Percentiles rank a stretch among this genome's conserved stretches.
These are phyloP conservation scores for Daldinia caldariorum DNA, from an alignment of 495 filamentous ascomycete genomes.

Conservation along the genomic window DNA sequence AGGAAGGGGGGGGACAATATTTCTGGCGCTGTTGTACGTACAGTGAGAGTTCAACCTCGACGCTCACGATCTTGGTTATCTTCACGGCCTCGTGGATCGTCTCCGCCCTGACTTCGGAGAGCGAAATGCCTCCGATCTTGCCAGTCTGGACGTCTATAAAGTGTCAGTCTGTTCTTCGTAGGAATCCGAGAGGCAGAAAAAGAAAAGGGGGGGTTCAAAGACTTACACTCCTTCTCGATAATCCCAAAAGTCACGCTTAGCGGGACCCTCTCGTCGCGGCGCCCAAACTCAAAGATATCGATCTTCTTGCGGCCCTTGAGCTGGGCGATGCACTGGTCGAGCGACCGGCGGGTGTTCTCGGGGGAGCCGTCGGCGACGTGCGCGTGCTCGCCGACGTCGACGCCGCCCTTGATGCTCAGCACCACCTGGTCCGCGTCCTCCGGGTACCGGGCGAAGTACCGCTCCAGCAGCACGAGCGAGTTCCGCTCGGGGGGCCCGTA, in stretches of 20 bases:
- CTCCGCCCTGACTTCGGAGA: slow-evolving; percentile 76
- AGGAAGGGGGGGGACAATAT: slow-evolving; percentile 41
- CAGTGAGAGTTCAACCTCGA: slow-evolving; percentile 84
- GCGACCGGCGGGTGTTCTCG: slow-evolving; percentile 67
- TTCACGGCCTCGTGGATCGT: slow-evolving; percentile 80
- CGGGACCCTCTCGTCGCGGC: slow-evolving; percentile 70
- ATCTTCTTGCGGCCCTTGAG: slow-evolving; percentile 80
- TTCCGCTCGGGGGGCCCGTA: slow-evolving; percentile 79
- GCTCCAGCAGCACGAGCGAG: slow-evolving; percentile 69
- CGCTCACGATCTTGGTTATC: slow-evolving; percentile 73
- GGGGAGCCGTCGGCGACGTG: slow-evolving; percentile 66
- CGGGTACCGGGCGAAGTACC: slow-evolving; percentile 74
- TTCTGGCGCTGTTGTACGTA: slow-evolving; percentile 70
- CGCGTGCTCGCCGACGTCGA: slow-evolving; percentile 42
- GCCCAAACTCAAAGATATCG: slow-evolving; percentile 82
- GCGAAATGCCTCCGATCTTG: slow-evolving; percentile 79
- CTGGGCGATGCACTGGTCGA: slow-evolving; percentile 72
- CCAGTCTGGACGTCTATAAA: slow-evolving; percentile 70
- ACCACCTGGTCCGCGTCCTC: slow-evolving; percentile 73
- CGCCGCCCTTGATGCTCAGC: slow-evolving; percentile 71
- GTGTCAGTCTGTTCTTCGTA: slow-evolving; percentile 27
- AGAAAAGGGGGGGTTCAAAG: neutral
- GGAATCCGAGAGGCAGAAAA: neutral
- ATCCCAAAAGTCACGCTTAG: slow-evolving; percentile 60
- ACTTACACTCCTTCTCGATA: slow-evolving; percentile 62